Conservation (phyloP, 768 basidiomycete genomes). For the Xerocomus spinulosus region DNA sequence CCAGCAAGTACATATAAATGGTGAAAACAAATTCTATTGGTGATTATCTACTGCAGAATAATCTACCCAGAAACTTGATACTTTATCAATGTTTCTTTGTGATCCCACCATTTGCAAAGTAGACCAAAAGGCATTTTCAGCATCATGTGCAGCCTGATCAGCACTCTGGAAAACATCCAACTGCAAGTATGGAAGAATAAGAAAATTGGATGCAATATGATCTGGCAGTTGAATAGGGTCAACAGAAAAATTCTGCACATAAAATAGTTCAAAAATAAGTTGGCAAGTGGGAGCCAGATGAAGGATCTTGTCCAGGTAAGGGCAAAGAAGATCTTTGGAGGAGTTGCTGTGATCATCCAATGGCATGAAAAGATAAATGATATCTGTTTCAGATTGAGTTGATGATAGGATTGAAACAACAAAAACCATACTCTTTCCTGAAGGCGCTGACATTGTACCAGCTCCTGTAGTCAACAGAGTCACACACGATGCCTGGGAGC, state of each 20-base stretch:
- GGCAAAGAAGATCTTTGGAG: slow-evolving; percentile 40
- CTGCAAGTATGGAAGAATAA: slow-evolving; percentile 24
- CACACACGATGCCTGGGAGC: slow-evolving; percentile 47
- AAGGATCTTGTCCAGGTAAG: slow-evolving; percentile 54
- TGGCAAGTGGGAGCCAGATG: slow-evolving; percentile 15
- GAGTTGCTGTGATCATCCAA: slow-evolving; percentile 24
- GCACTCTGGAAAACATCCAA: slow-evolving; percentile 46
- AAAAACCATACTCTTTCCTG: slow-evolving; percentile 49
- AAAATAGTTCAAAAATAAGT: slow-evolving; percentile 50
- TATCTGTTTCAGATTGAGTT: slow-evolving; percentile 37
- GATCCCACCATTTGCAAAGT: background rate
- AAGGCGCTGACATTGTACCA: slow-evolving; percentile 68
- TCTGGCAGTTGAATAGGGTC: background rate
- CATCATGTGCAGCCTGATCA: slow-evolving; percentile 53
- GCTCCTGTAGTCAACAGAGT: slow-evolving; percentile 68
- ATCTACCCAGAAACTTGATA: slow-evolving; percentile 10
- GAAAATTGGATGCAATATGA: slow-evolving; percentile 4
- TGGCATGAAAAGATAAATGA: slow-evolving; percentile 56
- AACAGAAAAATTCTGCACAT: slow-evolving; percentile 40
- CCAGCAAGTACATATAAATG: too few relatives aligned
- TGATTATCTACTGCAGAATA: background rate
- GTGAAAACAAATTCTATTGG: background rate
- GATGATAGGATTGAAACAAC: background rate
- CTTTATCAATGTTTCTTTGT: background rate
- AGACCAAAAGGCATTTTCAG: slow-evolving; percentile 55